Conservation (phyloP, 169 alveolate genomes). For the Theileria equi region DNA sequence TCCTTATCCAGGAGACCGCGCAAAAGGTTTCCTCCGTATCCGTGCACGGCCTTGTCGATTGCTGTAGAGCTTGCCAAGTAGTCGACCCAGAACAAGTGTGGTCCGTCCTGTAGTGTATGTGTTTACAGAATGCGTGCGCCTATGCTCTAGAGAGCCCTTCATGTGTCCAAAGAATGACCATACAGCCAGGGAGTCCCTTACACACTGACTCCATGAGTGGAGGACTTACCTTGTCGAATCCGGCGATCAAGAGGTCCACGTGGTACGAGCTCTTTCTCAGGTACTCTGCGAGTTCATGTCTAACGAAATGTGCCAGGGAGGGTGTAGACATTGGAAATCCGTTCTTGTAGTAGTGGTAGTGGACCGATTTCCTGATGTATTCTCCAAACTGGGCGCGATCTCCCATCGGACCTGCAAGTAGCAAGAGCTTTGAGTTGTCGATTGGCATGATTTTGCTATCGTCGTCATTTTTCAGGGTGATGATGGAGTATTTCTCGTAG, state of each 20-base stretch:
- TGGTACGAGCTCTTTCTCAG: slow-evolving; percentile 84
- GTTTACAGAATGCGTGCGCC: neutral
- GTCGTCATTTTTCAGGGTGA: slow-evolving; percentile 73
- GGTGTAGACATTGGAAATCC: slow-evolving; percentile 73
- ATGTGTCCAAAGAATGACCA: neutral
- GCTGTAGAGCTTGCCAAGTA: slow-evolving; percentile 83
- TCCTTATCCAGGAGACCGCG: slow-evolving; percentile 85
- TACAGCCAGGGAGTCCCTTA: neutral
- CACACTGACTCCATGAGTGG: neutral
- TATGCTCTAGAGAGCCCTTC: no score
- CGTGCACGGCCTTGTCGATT: slow-evolving; percentile 87
- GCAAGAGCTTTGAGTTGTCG: slow-evolving; percentile 73
- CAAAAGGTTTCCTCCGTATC: slow-evolving; percentile 86
- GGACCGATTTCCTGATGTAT: slow-evolving; percentile 75
- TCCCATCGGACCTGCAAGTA: slow-evolving; percentile 82
- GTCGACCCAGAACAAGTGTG: slow-evolving; percentile 88
- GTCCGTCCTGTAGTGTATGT: slow-evolving; percentile 74
- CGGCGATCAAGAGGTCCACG: slow-evolving; percentile 83
- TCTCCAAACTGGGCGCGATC: slow-evolving; percentile 84
- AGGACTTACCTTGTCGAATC: slow-evolving; percentile 71
- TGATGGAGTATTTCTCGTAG: slow-evolving; percentile 69
- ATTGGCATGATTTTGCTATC: slow-evolving; percentile 70
- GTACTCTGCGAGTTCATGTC: slow-evolving; percentile 81
- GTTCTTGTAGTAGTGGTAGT: slow-evolving; percentile 77
- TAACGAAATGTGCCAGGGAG: slow-evolving; percentile 81